Base-by-base conservation (phyloP, 1,284 basidiomycete species). In the Phenoliferia sp. region DNA sequence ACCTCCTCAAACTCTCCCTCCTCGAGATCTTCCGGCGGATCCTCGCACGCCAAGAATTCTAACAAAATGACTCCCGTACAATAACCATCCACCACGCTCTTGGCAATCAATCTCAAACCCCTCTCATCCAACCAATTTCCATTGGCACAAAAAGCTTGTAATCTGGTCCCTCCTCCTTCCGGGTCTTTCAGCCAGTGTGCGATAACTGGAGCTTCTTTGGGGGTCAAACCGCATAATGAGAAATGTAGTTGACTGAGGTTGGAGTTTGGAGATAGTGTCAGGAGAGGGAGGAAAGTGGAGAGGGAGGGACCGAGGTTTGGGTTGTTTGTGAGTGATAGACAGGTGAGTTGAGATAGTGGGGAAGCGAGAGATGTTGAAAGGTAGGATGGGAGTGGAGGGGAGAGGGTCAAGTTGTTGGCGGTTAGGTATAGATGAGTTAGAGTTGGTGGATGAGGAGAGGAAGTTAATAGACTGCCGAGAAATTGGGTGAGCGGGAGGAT, bases 311-410 rank as follows among this genome's bases (percentile, higher is more conserved):
- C 39, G 39, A 44, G 12, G 12, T 12, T 22, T 12, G 39, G 39
- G 39, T 22, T 12, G 39, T 44, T 44, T 12, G 39, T 44, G 39
- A 44, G 22, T 12, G 39, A 44, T 12, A 44, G 39, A 22, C 39
- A 44, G 39, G 39, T 22, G 39, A 44, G 39, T 22, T 12, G 22
- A 22, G 39, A 44, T 12, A 44, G 39, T 12, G 39, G 12, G 12
- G 39, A 44, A 22, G 39, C 12, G 39, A 44, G 39, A 22, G 39
- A 44, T 35, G 57, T 12, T 12, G 39, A 12, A 54, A 29, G 58
- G 29, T 56, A 60, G 59, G 58, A 50, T 59, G 44, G 33, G 34
- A 64, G 48, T 39, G 63, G 60, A 28, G 33, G 32, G 48, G 15
- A 16, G 32, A 32, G 2, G 22, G 48, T 15, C 7, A 32, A n/a